phyloP scores from a whole-genome alignment of 352 stramenopile genomes.

The Pythium phragmitis region DNA sequence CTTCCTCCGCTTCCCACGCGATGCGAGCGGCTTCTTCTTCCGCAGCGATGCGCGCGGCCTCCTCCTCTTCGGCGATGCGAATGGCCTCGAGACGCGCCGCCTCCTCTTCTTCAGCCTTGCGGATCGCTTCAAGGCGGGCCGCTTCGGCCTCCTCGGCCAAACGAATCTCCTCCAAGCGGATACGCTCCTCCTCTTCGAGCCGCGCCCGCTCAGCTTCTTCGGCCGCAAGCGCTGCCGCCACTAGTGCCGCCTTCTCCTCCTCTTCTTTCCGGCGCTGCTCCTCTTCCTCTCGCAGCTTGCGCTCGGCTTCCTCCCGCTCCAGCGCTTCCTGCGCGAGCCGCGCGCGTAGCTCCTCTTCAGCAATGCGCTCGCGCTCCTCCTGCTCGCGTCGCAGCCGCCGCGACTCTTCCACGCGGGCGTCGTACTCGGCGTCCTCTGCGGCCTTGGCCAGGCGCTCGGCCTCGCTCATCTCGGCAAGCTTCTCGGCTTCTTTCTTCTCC shows the following conservation, averaged over 20 bases:
- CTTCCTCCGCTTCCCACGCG: slow-evolving; percentile 26
- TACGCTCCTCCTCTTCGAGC: slow-evolving; percentile 33
- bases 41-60: slow-evolving; percentile 29
- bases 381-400: slow-evolving; percentile 74
- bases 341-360: slow-evolving; percentile 53
- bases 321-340: slow-evolving; percentile 51
- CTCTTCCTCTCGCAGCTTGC: slow-evolving; percentile 23
- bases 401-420: slow-evolving; percentile 78
- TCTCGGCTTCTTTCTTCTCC: slow-evolving; percentile 55
- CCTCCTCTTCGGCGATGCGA: slow-evolving; percentile 27
- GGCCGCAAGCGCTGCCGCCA: slow-evolving; percentile 35
- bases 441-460: slow-evolving; percentile 57
- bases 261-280: slow-evolving; percentile 16
- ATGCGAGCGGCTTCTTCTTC: slow-evolving; percentile 27
- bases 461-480: slow-evolving; percentile 57
- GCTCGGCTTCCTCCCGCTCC: slow-evolving; percentile 38
- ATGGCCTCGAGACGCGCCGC: slow-evolving; percentile 18
- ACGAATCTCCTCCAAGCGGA: slow-evolving; percentile 19
- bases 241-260: slow-evolving; percentile 28
- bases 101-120: slow-evolving; percentile 24
- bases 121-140: slow-evolving; percentile 24
- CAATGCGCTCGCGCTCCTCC: slow-evolving; percentile 60
- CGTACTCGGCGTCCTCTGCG: slow-evolving; percentile 60
- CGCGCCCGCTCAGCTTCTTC: slow-evolving; percentile 25
- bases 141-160: slow-evolving; percentile 31